phyloP scores from a whole-genome alignment of 805 yeast genomes.

The Metschnikowia gelsemii region DNA sequence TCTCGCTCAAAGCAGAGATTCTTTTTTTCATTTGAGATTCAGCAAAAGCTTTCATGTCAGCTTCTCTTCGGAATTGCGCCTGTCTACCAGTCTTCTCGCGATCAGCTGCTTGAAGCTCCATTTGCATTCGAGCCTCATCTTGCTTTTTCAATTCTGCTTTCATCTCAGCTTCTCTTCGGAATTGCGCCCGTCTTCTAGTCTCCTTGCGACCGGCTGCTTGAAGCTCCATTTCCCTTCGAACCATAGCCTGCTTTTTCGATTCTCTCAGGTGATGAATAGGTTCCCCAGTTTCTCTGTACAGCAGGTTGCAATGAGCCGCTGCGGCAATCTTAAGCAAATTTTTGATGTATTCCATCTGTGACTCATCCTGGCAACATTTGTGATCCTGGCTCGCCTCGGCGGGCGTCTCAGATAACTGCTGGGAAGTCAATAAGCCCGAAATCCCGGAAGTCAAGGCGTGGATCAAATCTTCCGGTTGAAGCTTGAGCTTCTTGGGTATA shows the following conservation, averaged over 20 bases:
- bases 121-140: constrained; percentile 10
- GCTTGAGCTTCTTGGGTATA: constrained; percentile 31
- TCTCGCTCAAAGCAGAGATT: constrained; percentile 11
- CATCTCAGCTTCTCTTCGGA: constrained; percentile 7
- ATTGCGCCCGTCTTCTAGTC: not conserved
- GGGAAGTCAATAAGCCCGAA: not conserved
- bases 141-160: no score
- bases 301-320: no score
- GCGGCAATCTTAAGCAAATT: not conserved
- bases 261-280: not conserved
- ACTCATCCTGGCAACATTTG: no score
- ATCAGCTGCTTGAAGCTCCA: not conserved
- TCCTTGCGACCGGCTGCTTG: constrained; percentile 9
- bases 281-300: not conserved
- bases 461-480: constrained; percentile 20
- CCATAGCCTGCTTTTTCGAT: constrained; percentile 4
- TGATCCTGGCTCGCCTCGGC: no score
- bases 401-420: not conserved
- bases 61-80: constrained; percentile 1
- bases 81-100: not conserved
- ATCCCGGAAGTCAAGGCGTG: constrained; percentile 17
- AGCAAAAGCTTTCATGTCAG: constrained; percentile 7
- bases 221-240: not conserved
- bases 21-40: constrained; percentile 12
- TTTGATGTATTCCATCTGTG: not conserved